Conservation (phyloP, 306 rosid genomes). For the Cucumis sativus region Cucumber_9930_V3 NC_026657.2:905001-905500, state of each 20-base stretch:
- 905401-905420: too few relatives aligned
- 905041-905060: not conserved
- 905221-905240: slow-evolving; percentile 96
- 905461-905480: too few relatives aligned
- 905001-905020: slow-evolving; percentile 73
- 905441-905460: too few relatives aligned
- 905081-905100: slow-evolving; percentile 53
- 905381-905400: too few relatives aligned
- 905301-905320: not conserved
- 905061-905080: slow-evolving; percentile 14
- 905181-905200: slow-evolving; percentile 95
- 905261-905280: not conserved
- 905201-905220: slow-evolving; percentile 94
- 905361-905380: too few relatives aligned
- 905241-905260: not conserved
- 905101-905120: slow-evolving; percentile 85
- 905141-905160: slow-evolving; percentile 76
- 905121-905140: slow-evolving; percentile 92
- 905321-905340: not conserved
- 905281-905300: not conserved
- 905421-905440: too few relatives aligned
- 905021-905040: slow-evolving; percentile 9
- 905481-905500: too few relatives aligned
- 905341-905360: too few relatives aligned
- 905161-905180: slow-evolving; percentile 92